Base-by-base conservation (phyloP, 345 rosid genomes). In the Murraya paniculata region DNA sequence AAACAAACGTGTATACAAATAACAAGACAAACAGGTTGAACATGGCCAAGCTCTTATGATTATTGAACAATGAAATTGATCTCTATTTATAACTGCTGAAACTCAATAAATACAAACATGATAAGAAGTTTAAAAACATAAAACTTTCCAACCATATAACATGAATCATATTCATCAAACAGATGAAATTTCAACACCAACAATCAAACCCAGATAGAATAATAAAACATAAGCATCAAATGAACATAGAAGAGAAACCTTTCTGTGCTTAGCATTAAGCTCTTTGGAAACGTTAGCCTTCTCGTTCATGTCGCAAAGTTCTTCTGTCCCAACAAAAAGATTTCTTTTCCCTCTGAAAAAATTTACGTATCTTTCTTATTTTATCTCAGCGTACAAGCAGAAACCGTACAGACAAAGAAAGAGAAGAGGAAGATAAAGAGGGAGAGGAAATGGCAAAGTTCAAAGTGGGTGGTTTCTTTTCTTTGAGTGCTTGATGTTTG, bases 211-310 rank as follows among this genome's bases (percentile, higher is more conserved):
- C 68, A 56, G 58, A 56, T 35, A 55, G 65, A 68, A 13, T 24
- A 68, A 70, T n/a, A 35, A 76, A 73, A 53, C 69, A 71, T 48
- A 9, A 19, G 36, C 5, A 60, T 72, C 41, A 50, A 71, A 45
- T 55, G 30, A 38, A 62, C 27, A 59, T 2, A 33, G 55, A 83
- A 78, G 27, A 55, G 65, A 11, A 69, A 91, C 94, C 94, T 91
- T 89, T 80, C 83, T 76, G 33, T 91, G 94, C 82, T 85, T 91
- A 2, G 83, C 88, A 38, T 85, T 88, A 48, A 87, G 91, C 80
- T 86, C 89, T 80, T 88, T 87, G 56, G 94, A 89, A 79, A 91
- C 94, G 58, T 70, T 67, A 53, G 91, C 92, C 84, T 91, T 91
- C 86, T 81, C 79, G 86, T 91, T 91, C 94, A 91, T 91, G 80